Evolutionary conservation across 441 rosid species (phyloP), one percentile per base, ranked within the genome.

Genomic region (Eruca vesicaria): DNA sequence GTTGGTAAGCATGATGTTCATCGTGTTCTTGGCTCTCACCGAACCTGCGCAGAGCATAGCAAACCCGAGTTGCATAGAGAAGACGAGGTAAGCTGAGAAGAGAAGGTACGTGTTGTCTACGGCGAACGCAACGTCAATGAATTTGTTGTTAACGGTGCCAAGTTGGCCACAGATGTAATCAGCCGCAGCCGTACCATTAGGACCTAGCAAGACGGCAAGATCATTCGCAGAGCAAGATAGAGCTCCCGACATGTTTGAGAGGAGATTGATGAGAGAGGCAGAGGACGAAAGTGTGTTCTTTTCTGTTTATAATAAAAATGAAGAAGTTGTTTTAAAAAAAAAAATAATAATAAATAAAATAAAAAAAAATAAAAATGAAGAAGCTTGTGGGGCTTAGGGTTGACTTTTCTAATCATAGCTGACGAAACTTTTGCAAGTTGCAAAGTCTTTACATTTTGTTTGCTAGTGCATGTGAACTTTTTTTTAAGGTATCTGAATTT

Each of bases 11-110:
- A 89, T 90, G 58, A 89, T 89, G 80, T 90, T 89, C 88, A 86
- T 84, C 31, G 97, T 93, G 71, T 89, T 93, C 80, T 90, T 90
- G 74, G 95, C 94, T 19, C 95, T 72, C 53, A 89, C 93, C 0
- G 98, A 91, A 18, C 98, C 98, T 2, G 98, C 97, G 66, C 97
- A 89, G 41, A 93, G 84, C 98, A 93, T 89, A 83, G 97, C 97
- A 59, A 90, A 93, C 11, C 98, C 98, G 23, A 91, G 94, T 69
- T 93, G 98, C 98, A 93, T 93, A 3, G 88, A 66, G 71, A 93
- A 91, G 63, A 93, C 98, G 59, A 90, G 78, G 66, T 93, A 90
- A 4, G 95, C 98, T 4, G 98, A 93, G 83, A 89, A 93, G 76
- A 93, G 86, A 26, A 90, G 88, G 83, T 90, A 90, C 6, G 89